These are phyloP conservation scores for Boletus holoroseus DNA, from an alignment of 1,284 basidiomycete species.

Conservation along the genomic window DNA sequence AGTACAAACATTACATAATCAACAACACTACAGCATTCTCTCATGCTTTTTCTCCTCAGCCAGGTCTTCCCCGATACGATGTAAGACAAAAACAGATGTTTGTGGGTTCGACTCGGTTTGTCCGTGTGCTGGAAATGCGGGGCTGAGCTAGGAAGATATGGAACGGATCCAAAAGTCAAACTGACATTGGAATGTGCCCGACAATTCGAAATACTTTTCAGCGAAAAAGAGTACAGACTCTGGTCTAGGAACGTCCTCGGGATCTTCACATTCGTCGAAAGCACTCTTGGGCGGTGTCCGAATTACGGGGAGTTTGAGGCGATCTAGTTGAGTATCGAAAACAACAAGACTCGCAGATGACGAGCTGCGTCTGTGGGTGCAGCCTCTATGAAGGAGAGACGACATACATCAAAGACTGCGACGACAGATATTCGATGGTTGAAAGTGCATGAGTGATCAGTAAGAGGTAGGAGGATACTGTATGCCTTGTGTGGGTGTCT, in stretches of 20 bases:
- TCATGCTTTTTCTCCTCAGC: not conserved
- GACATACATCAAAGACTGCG: conserved; percentile 18
- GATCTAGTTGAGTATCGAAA: conserved; percentile 58
- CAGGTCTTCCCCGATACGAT: conserved; percentile 2
- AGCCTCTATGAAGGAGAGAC: not conserved
- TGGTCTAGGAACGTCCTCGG: conserved; percentile 24
- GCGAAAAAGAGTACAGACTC: conserved; percentile 34
- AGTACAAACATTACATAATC: conserved; percentile 18
- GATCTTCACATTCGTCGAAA: conserved; percentile 18
- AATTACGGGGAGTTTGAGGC: conserved; percentile 52
- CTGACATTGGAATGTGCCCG: conserved; percentile 36
- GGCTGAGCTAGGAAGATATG: conserved; percentile 1
- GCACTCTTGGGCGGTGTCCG: conserved; percentile 25
- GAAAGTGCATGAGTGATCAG: conserved; percentile 32
- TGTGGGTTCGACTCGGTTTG: conserved; percentile 1
- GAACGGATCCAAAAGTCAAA: conserved; percentile 20
- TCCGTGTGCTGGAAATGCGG: conserved; percentile 10
- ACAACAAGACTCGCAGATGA: conserved; percentile 39
- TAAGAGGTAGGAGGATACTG: conserved; percentile 34
- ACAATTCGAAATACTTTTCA: conserved; percentile 44
- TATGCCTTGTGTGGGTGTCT: conserved; percentile 21
- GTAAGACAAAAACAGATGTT: conserved; percentile 6
- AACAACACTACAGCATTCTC: conserved; percentile 12
- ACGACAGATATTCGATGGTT: conserved; percentile 25
- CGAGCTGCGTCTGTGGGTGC: conserved; percentile 18